These are phyloP conservation scores for Chlamydomonas urium DNA, from an alignment of 139 green algal species.

Conservation along the genomic window DNA sequence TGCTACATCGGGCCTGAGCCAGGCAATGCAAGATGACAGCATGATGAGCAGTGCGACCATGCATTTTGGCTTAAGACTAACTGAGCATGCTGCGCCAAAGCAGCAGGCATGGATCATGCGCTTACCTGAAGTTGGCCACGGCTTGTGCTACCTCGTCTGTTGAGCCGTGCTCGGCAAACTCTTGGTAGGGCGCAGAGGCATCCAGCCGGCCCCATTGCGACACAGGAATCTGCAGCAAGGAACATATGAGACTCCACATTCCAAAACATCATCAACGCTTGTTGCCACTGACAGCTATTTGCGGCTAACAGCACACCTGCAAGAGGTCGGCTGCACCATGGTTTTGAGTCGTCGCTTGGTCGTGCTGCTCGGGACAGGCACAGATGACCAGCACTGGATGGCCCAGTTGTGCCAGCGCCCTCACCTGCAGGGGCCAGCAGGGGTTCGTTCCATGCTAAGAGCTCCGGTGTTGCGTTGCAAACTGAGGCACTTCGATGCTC, in stretches of 20 bases:
- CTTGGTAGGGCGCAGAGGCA: constrained; percentile 32
- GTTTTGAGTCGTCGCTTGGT: not conserved
- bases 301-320: constrained; percentile 28
- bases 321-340: constrained; percentile 24
- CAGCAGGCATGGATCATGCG: too few species aligned
- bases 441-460: too few species aligned
- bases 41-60: too few species aligned
- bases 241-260: not conserved
- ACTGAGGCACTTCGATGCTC: too few species aligned
- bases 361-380: constrained; percentile 24
- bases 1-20: constrained; percentile 29
- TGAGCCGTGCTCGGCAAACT: constrained; percentile 37
- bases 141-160: not conserved
- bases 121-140: constrained; percentile 48
- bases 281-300: not conserved
- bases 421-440: too few species aligned
- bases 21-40: too few species aligned
- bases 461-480: too few species aligned
- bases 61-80: too few species aligned
- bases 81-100: too few species aligned
- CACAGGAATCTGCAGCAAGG: constrained; percentile 42
- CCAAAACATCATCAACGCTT: not conserved
- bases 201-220: constrained; percentile 59
- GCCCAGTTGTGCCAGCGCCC: constrained; percentile 23
- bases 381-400: constrained; percentile 52